A percentile compares a stretch with the other conserved stretches of the same genome.
These are phyloP conservation scores for Conringia planisiliqua DNA, from an alignment of 345 rosid species.

Conservation along the genomic window DNA sequence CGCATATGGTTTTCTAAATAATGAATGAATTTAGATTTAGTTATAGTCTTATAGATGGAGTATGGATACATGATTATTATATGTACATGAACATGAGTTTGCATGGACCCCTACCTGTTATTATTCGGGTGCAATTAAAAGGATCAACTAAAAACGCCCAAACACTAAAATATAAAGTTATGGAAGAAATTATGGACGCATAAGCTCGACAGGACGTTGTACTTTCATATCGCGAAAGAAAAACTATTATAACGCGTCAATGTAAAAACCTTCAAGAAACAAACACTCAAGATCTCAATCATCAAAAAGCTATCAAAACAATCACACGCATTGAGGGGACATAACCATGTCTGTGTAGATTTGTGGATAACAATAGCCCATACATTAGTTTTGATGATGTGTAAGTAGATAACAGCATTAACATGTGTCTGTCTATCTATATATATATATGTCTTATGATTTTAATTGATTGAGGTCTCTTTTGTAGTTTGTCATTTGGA, in stretches of 20 bases:
- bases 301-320: background rate
- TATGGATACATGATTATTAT: background rate
- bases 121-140: slow-evolving; percentile 4
- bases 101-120: slow-evolving; percentile 19
- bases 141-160: background rate
- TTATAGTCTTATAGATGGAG: background rate
- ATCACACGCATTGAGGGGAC: slow-evolving; percentile 16
- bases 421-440: background rate
- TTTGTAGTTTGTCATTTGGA: slow-evolving; percentile 30
- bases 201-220: slow-evolving; percentile 7
- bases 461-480: background rate
- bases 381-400: slow-evolving; percentile 22
- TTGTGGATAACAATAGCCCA: slow-evolving; percentile 30
- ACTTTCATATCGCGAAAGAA: background rate
- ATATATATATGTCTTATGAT: background rate
- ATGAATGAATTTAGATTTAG: background rate
- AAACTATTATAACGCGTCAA: background rate
- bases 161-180: slow-evolving; percentile 24
- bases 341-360: background rate
- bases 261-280: background rate
- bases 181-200: slow-evolving; percentile 2
- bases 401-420: slow-evolving; percentile 11
- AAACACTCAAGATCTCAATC: background rate
- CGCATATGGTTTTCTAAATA: background rate
- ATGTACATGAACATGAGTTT: slow-evolving; percentile 15